phyloP scores from a whole-genome alignment of 2,329 filamentous ascomycete species.

The Exophiala spinifera region DNA sequence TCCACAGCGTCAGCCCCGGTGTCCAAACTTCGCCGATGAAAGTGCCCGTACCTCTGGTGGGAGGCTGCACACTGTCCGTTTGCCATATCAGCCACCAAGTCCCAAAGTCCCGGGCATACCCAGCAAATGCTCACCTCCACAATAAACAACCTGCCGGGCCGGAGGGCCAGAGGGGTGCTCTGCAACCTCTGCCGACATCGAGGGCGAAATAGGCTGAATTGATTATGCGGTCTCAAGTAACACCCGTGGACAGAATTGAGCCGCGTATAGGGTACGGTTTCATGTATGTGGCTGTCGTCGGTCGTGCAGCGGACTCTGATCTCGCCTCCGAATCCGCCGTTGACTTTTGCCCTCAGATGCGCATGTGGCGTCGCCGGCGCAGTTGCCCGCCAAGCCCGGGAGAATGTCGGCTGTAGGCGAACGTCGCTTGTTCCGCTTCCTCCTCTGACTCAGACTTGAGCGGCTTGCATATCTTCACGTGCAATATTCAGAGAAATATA shows the following conservation, averaged over 20 bases:
- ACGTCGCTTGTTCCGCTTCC: background rate
- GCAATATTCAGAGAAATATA: background rate
- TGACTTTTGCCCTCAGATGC: no score
- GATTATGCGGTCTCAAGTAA: constrained; percentile 15
- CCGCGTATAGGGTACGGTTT: constrained; percentile 9
- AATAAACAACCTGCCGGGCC: constrained; percentile 59
- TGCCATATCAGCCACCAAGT: constrained; percentile 19
- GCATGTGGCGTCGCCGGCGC: no score
- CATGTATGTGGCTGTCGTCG: constrained; percentile 23
- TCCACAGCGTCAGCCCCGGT: constrained; percentile 1
- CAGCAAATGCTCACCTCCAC: constrained; percentile 51
- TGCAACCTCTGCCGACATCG: constrained; percentile 30
- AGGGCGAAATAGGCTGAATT: constrained; percentile 14
- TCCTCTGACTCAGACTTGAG: background rate
- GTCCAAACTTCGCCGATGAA: background rate
- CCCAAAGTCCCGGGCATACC: background rate
- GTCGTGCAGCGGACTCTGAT: constrained; percentile 4
- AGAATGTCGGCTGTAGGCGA: background rate
- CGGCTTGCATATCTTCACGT: background rate
- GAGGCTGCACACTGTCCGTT: constrained; percentile 57
- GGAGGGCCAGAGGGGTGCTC: constrained; percentile 40
- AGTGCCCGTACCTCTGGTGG: constrained; percentile 61
- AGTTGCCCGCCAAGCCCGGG: background rate
- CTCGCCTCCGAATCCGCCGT: background rate
- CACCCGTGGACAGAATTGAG: constrained; percentile 14